Percentiles rank a stretch among this genome's conserved stretches.
Evolutionary conservation across 1,139 yeast species (phyloP).

Genomic region (Sporopachydermia cereana): DNA sequence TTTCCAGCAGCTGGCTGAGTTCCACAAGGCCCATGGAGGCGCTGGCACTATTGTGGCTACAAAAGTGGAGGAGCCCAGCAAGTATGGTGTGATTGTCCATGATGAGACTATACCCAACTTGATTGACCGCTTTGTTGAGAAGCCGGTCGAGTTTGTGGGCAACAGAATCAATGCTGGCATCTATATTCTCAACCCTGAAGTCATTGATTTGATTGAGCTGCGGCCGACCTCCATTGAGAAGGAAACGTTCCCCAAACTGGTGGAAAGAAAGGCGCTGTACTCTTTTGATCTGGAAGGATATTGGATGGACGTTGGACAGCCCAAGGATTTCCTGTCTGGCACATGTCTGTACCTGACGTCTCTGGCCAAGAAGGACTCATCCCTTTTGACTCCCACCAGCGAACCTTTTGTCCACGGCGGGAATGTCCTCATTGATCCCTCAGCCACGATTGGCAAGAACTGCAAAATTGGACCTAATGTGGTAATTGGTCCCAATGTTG

Average conservation of each 20-base stretch:
- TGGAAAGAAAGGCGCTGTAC: slow-evolving; percentile 78
- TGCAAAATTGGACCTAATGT: slow-evolving; percentile 99
- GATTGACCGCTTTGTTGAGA: slow-evolving; percentile 97
- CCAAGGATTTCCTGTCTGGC: slow-evolving; percentile 98
- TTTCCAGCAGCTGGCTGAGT: slow-evolving; percentile 78
- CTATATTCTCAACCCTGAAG: slow-evolving; percentile 93
- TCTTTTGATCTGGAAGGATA: slow-evolving; percentile 97
- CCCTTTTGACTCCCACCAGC: slow-evolving; percentile 46
- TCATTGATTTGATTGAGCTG: slow-evolving; percentile 90
- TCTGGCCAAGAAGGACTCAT: slow-evolving; percentile 68
- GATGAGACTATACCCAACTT: slow-evolving; percentile 86
- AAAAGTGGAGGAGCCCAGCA: slow-evolving; percentile 98
- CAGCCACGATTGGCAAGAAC: slow-evolving; percentile 85
- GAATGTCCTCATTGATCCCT: slow-evolving; percentile 87
- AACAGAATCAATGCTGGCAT: slow-evolving; percentile 97
- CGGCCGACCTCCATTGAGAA: slow-evolving; percentile 98
- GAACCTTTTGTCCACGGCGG: slow-evolving; percentile 79
- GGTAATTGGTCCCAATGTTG: slow-evolving; percentile 93
- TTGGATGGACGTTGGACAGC: slow-evolving; percentile 99
- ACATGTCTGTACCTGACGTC: slow-evolving; percentile 87
- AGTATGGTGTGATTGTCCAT: slow-evolving; percentile 98
- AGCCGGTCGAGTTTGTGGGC: slow-evolving; percentile 98
- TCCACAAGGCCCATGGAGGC: slow-evolving; percentile 95
- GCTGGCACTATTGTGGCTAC: slow-evolving; percentile 98
- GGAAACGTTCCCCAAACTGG: slow-evolving; percentile 97